These are phyloP conservation scores for Phytophthora citricola DNA, from an alignment of 352 stramenopile genomes.

Conservation along the genomic window DNA sequence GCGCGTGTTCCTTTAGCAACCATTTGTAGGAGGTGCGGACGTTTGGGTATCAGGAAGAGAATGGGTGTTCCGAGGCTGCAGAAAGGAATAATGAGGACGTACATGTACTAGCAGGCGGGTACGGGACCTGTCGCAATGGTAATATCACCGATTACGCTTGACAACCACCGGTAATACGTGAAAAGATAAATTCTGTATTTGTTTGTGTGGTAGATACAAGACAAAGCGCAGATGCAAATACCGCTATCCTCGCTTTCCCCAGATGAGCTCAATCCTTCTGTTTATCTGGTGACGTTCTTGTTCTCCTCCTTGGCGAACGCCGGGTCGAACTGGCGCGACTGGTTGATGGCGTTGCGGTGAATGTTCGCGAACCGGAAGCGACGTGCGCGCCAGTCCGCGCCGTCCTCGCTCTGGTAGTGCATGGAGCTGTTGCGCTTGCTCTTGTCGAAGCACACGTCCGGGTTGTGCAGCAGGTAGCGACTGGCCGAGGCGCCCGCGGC, in stretches of 20 bases:
- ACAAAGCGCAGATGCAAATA: no score
- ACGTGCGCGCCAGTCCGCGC: constrained; percentile 44
- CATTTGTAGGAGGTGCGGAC: not conserved
- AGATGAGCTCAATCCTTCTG: no score
- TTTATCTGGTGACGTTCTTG: constrained; percentile 32
- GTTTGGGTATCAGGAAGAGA: not conserved
- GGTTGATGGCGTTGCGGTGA: constrained; percentile 65
- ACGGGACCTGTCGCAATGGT: not conserved
- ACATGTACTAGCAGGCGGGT: not conserved
- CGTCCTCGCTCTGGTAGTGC: constrained; percentile 41
- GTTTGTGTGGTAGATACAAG: no score
- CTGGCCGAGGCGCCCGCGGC: constrained; percentile 34
- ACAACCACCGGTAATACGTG: not conserved
- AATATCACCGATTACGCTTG: not conserved
- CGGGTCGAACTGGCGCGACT: constrained; percentile 64
- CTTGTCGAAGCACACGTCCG: constrained; percentile 56
- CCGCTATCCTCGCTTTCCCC: no score
- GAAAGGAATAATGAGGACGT: not conserved
- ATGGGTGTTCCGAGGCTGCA: not conserved
- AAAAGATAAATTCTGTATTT: no score
- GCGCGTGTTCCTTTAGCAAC: not conserved
- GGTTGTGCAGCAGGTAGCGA: constrained; percentile 41
- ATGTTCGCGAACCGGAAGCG: constrained; percentile 63
- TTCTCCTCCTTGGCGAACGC: constrained; percentile 65
- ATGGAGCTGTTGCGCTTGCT: constrained; percentile 41